Evolutionary conservation across 305 asterid species (phyloP).

Genomic region (Fraxinus paxiana): DNA sequence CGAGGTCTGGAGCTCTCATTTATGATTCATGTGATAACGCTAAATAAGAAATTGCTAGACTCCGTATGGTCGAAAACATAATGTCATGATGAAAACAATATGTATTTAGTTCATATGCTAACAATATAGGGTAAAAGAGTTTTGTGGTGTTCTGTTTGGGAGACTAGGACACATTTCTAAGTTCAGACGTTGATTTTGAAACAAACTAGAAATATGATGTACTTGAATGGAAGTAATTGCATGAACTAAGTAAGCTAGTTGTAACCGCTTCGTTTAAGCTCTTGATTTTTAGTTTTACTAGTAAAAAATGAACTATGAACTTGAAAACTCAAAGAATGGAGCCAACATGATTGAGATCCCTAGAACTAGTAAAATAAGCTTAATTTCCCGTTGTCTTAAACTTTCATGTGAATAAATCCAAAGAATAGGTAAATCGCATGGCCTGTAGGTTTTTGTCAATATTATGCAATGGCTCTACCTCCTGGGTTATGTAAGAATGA

Average conservation of each 20-base stretch:
- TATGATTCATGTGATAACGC: neutral
- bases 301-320: neutral
- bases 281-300: neutral
- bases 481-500: neutral
- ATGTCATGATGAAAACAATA: neutral
- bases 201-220: neutral
- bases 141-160: neutral
- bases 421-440: neutral
- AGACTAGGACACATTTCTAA: neutral
- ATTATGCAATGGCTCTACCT: neutral
- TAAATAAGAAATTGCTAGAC: neutral
- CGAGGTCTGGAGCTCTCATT: neutral
- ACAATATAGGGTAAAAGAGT: neutral
- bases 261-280: neutral
- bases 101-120: neutral
- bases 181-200: neutral
- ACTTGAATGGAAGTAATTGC: neutral
- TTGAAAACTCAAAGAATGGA: conserved; percentile 1
- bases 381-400: neutral
- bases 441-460: neutral
- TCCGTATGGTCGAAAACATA: neutral
- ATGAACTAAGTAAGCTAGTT: neutral
- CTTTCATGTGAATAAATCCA: neutral
- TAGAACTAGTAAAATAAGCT: neutral
- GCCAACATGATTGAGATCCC: neutral